Base-by-base conservation (phyloP, 75 land plant genomes). In the Cupressus sempervirens region DNA sequence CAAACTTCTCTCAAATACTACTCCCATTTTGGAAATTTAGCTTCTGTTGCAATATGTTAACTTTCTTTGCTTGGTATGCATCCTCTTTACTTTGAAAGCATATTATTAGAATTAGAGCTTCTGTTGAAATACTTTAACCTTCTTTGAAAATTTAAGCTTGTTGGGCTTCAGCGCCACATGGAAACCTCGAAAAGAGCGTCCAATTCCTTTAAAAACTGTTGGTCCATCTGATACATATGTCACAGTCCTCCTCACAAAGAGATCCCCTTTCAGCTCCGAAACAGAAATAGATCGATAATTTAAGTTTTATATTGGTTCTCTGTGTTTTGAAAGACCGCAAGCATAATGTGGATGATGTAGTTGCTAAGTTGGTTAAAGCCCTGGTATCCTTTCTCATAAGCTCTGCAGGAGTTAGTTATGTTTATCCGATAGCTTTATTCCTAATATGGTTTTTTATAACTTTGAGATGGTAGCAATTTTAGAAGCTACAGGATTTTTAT, bases 271-370 rank as follows among this genome's bases (percentile, higher is more conserved):
- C 62, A 91, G 84, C 29, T 52, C 56, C 0, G 93, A 83, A 36
- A 91, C 70, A 8, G 92, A 86, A 35, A 91, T 90, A 34, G 92
- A 91, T 3, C 92, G 92, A 40, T 84, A 83, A 88, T 91, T 91
- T 34, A 91, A 72, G 75, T 90, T 86, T 58, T 35, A 75, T 36
- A 67, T 16, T 96, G 91, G 89, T 98, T 52, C 89, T 90, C 15
- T 98, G 99, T 98, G 96, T 92, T 83, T 88, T 98, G 79, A 95
- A 94, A 86, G 99, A 98, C 91, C 89, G 99, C 40, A 98, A 90
- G 83, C 94, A 86, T 83, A 84, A 91, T 83, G 93, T 96, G 70
- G 94, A 93, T 79, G 97, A 92, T 3, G 87, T 97, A 45, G 87
- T 91, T 12, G 29, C 87, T 40, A 98, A 98, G 84, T 91, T 98